Evolutionary conservation across 768 basidiomycete genomes (phyloP).

Genomic region (Hygrophoropsis aurantiaca): DNA sequence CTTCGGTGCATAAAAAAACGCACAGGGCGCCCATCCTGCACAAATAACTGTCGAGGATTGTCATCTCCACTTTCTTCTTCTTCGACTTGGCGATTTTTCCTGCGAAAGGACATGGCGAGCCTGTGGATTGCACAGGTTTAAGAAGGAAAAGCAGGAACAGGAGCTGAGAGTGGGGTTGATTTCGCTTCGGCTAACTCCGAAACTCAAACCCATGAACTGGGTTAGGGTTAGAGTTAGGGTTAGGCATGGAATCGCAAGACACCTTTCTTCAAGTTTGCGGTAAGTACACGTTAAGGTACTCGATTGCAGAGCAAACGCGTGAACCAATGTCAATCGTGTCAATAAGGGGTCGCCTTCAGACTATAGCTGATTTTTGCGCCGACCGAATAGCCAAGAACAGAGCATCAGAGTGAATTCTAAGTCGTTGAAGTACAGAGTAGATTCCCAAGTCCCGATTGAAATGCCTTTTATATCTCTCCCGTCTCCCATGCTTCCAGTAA

Average conservation of each 20-base stretch:
- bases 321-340: too few relatives aligned
- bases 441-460: too few relatives aligned
- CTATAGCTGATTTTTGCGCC: too few relatives aligned
- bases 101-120: not conserved
- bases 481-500: slow-evolving; percentile 31
- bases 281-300: too few relatives aligned
- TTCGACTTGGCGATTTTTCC: not conserved
- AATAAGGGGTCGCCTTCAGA: too few relatives aligned
- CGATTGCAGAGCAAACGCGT: too few relatives aligned
- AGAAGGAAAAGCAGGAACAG: not conserved
- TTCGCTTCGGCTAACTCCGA: not conserved
- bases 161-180: not conserved
- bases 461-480: slow-evolving; percentile 21
- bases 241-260: too few relatives aligned
- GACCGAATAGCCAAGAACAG: too few relatives aligned
- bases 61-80: not conserved
- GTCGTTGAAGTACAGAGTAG: too few relatives aligned
- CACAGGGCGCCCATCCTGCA: slow-evolving; percentile 19
- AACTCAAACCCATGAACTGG: slow-evolving; percentile 28
- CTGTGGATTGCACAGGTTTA: not conserved
- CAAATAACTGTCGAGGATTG: slow-evolving; percentile 15
- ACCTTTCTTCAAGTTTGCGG: too few relatives aligned
- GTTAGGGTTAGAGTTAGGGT: slow-evolving; percentile 21
- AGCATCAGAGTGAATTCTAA: too few relatives aligned
- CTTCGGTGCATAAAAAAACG: slow-evolving; percentile 28